Conservation (phyloP, 306 rosid genomes). For the Pyrus pyrifolia region DNA sequence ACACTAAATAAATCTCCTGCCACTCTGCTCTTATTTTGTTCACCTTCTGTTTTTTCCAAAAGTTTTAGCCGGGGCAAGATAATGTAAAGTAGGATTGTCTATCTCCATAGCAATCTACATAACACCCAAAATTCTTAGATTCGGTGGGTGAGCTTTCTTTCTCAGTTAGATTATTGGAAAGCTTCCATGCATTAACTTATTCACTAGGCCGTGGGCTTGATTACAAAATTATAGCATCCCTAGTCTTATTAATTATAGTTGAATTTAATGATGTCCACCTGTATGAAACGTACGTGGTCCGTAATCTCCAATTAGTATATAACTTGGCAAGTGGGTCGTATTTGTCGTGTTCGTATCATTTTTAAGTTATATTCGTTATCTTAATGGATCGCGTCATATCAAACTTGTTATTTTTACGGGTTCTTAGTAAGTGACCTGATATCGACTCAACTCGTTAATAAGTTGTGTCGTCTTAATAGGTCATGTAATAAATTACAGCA, state of each 20-base stretch:
- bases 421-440: too few species aligned
- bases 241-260: background rate
- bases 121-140: slow-evolving; percentile 1
- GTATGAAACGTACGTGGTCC: background rate
- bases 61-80: background rate
- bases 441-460: too few species aligned
- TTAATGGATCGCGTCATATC: too few species aligned
- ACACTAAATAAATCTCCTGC: too few species aligned
- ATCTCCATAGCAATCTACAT: background rate
- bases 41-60: background rate
- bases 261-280: background rate
- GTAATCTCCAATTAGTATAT: background rate
- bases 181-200: background rate
- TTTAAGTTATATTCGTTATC: accelerated
- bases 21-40: too few species aligned
- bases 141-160: slow-evolving; percentile 18
- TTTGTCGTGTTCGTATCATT: too few species aligned
- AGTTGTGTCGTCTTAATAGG: too few species aligned
- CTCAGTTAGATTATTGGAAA: slow-evolving; percentile 6
- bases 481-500: too few species aligned
- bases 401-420: too few species aligned
- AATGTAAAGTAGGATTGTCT: background rate
- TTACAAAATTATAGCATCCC: background rate
- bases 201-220: background rate
- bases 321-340: background rate